Evolutionary conservation across 164 flowering plant genomes (phyloP), one percentile per base, ranked within the genome.

Genomic region (Kalanchoe fedtschenkoi): DNA sequence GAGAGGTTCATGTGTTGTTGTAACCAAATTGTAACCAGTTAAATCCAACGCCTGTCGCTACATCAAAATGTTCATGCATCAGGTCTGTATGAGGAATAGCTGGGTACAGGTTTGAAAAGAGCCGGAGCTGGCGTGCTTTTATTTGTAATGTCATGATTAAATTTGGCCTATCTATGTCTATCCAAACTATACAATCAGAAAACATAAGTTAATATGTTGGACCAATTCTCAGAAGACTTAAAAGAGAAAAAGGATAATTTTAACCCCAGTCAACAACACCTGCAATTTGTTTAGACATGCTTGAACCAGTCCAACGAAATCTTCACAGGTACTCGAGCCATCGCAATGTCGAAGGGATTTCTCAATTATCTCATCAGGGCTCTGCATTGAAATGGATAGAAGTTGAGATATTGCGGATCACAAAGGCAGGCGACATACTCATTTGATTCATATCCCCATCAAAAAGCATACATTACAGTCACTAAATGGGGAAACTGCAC

Each of bases 361-460:
- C 42, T 85, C 97, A 39, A 76, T 63, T 34, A 95, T 89, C 79
- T 95, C 99, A 81, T 91, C 97, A 43, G 78, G 86, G 70, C 96
- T 74, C 99, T 95, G 82, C 77, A 83, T 51, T 69, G 26, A 58
- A 69, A 34, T 9, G 28, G 26, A 58, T 38, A 38, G 62, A 60
- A 71, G 63, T 33, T n/a, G n/a, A n/a, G n/a, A n/a, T n/a, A n/a
- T n/a, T n/a, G n/a, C n/a, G n/a, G n/a, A n/a, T n/a, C n/a, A n/a
- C n/a, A n/a, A n/a, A n/a, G n/a, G n/a, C n/a, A n/a, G n/a, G n/a
- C n/a, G n/a, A n/a, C n/a, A n/a, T 22, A 24, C 30, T 22, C 24
- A 47, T 47, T 22, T 7, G 47, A 42, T 42, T 16, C 47, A 17
- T 16, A 42, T 42, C n/a, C 47, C 55, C 21, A 47, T 7, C 11